These are phyloP conservation scores for Cubamyces sp. DNA, from an alignment of 768 basidiomycete genomes.

Conservation along the genomic window DNA sequence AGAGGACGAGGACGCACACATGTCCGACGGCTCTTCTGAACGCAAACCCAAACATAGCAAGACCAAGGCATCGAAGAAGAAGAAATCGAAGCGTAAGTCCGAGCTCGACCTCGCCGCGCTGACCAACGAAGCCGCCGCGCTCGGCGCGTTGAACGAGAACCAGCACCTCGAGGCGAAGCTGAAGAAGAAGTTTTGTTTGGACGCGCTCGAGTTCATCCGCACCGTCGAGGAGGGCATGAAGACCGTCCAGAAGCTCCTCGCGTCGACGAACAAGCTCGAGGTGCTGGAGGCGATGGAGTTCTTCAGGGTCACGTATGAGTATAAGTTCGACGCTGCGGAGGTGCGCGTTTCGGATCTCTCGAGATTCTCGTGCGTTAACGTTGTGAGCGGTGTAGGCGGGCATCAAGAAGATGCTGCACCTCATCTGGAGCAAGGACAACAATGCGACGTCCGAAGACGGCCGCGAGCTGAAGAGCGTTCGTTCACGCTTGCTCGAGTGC, in stretches of 20 bases:
- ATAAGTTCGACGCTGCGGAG: conserved; percentile 78
- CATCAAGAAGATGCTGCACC: conserved; percentile 94
- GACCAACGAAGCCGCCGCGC: conserved; percentile 69
- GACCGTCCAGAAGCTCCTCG: conserved; percentile 74
- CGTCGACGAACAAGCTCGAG: conserved; percentile 83
- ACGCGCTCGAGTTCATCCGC: conserved; percentile 83
- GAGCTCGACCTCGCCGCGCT: conserved; percentile 72
- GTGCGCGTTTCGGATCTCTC: conserved; percentile 41
- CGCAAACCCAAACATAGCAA: conserved; percentile 36
- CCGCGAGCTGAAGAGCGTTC: conserved; percentile 84
- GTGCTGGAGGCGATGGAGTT: conserved; percentile 89
- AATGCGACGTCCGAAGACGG: conserved; percentile 73
- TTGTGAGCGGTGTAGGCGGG: conserved; percentile 56
- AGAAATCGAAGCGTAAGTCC: conserved; percentile 68
- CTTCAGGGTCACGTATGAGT: conserved; percentile 81
- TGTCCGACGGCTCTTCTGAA: conserved; percentile 38
- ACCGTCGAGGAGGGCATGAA: conserved; percentile 71
- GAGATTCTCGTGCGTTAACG: not conserved
- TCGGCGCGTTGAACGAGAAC: conserved; percentile 69
- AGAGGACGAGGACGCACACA: conserved; percentile 42
- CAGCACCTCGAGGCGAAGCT: conserved; percentile 69
- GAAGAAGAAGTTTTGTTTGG: conserved; percentile 84
- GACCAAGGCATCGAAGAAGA: conserved; percentile 38
- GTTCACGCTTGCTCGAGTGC: conserved; percentile 84
- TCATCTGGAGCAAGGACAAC: conserved; percentile 97